Percentiles rank a stretch among this genome's conserved stretches.
Evolutionary conservation across 768 basidiomycete species (phyloP).

Genomic region (Kwoniella sp.): DNA sequence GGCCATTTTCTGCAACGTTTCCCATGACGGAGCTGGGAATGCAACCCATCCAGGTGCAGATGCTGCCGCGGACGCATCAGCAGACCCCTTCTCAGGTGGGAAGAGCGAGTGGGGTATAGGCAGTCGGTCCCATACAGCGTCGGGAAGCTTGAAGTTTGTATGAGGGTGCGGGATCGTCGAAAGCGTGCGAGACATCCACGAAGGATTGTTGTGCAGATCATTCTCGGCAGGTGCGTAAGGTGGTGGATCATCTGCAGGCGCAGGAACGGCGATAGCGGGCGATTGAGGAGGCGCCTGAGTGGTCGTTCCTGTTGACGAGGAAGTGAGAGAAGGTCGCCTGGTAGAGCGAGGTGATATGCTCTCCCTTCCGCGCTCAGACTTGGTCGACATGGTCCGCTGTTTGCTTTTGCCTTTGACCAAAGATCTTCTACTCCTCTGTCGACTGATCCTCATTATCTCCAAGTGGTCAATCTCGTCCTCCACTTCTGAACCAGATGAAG

Average conservation of each 20-base stretch:
- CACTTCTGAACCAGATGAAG: constrained; percentile 43
- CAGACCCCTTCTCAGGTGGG: constrained; percentile 4
- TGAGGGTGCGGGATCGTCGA: constrained; percentile 37
- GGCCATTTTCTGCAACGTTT: constrained; percentile 41
- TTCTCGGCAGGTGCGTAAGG: constrained; percentile 41
- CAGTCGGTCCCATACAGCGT: constrained; percentile 38
- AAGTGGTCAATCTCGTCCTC: constrained; percentile 25
- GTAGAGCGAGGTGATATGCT: constrained; percentile 12
- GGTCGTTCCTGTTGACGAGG: constrained; percentile 17
- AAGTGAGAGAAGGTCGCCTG: constrained; percentile 12
- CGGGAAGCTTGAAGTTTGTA: constrained; percentile 36
- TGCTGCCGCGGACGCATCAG: background rate
- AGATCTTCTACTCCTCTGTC: constrained; percentile 9
- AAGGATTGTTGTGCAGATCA: constrained; percentile 5
- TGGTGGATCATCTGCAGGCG: constrained; percentile 42
- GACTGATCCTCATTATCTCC: constrained; percentile 12
- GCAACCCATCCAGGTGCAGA: constrained; percentile 36
- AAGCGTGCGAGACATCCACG: constrained; percentile 46
- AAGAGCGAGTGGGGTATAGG: constrained; percentile 32
- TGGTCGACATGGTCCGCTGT: constrained; percentile 9
- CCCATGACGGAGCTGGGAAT: constrained; percentile 49
- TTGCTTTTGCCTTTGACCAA: constrained; percentile 8
- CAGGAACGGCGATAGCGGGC: background rate
- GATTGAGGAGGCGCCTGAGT: background rate
- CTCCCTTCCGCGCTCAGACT: constrained; percentile 3